A percentile compares a stretch with the other conserved stretches of the same genome.
phyloP scores from a whole-genome alignment of 1,284 basidiomycete genomes.

The Cryptococcus sp. region DNA sequence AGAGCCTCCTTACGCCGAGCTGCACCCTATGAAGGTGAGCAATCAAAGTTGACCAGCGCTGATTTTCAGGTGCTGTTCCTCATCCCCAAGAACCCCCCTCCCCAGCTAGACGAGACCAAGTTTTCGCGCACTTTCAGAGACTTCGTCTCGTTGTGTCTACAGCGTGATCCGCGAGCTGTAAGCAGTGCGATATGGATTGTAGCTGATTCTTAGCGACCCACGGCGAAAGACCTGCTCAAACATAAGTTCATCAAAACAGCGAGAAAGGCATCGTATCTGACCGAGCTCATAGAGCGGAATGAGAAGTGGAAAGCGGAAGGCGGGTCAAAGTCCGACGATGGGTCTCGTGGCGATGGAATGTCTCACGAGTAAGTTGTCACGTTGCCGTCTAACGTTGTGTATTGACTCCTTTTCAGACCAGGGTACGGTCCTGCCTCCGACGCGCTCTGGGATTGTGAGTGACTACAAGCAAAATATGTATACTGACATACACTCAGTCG shows the following conservation, averaged over 20 bases:
- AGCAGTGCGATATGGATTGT: neutral
- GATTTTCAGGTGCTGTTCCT: constrained; percentile 80
- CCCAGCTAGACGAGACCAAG: constrained; percentile 73
- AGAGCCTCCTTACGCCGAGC: constrained; percentile 94
- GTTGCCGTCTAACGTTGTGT: neutral
- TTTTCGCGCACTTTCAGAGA: constrained; percentile 93
- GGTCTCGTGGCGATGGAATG: constrained; percentile 37
- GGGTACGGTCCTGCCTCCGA: constrained; percentile 65
- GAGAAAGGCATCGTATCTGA: constrained; percentile 89
- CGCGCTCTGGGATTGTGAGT: constrained; percentile 89
- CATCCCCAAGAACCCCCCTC: constrained; percentile 96
- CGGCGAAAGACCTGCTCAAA: constrained; percentile 90
- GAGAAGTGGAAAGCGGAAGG: constrained; percentile 89
- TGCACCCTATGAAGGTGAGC: constrained; percentile 95
- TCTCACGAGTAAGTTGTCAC: constrained; percentile 22
- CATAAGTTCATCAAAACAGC: constrained; percentile 95
- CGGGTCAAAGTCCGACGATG: constrained; percentile 69
- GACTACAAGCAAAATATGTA: neutral
- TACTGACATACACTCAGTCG: constrained; percentile 33
- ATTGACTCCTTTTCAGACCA: constrained; percentile 20
- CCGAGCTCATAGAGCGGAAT: constrained; percentile 91
- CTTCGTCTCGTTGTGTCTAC: constrained; percentile 88
- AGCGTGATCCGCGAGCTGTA: constrained; percentile 76
- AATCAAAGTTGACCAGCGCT: neutral
- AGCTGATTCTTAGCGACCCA: constrained; percentile 68